A percentile compares a stretch with the other conserved stretches of the same genome.
Conservation (phyloP, 2,329 filamentous ascomycete genomes). For the Eutypa lata region DNA sequence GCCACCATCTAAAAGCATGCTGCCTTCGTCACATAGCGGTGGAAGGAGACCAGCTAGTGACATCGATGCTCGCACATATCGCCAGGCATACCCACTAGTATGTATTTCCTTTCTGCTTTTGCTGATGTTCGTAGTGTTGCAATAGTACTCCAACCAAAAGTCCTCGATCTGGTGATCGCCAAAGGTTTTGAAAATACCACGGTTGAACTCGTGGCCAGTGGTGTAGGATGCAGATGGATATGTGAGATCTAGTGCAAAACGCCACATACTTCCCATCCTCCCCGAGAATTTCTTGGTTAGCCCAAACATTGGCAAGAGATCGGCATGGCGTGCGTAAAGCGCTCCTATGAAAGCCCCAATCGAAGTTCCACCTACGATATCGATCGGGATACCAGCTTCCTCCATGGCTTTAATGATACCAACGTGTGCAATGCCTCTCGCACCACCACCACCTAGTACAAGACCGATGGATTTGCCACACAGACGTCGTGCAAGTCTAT, state of each 20-base stretch:
- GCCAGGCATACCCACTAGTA: conserved; percentile 94
- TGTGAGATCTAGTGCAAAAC: conserved; percentile 93
- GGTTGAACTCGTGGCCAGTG: conserved; percentile 97
- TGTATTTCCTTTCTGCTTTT: conserved; percentile 90
- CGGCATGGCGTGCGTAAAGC: conserved; percentile 91
- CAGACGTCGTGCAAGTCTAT: conserved; percentile 81
- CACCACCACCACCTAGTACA: conserved; percentile 90
- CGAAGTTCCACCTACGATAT: conserved; percentile 91
- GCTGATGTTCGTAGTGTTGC: conserved; percentile 98
- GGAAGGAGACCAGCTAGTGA: conserved; percentile 89
- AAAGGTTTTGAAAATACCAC: conserved; percentile 97
- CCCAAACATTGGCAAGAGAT: conserved; percentile 95
- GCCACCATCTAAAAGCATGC: conserved; percentile 92
- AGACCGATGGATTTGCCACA: conserved; percentile 94
- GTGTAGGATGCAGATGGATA: conserved; percentile 97
- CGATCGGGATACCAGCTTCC: conserved; percentile 93
- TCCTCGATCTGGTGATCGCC: conserved; percentile 97
- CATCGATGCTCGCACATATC: conserved; percentile 96
- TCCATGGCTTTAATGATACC: conserved; percentile 94
- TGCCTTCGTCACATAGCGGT: conserved; percentile 92
- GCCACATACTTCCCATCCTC: conserved; percentile 98
- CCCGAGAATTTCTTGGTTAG: conserved; percentile 96
- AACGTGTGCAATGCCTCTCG: conserved; percentile 86
- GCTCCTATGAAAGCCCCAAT: conserved; percentile 96
- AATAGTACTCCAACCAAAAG: conserved; percentile 98